phyloP scores from a whole-genome alignment of 1,139 yeast species.

The Yamadazyma songkhlaensis region DNA sequence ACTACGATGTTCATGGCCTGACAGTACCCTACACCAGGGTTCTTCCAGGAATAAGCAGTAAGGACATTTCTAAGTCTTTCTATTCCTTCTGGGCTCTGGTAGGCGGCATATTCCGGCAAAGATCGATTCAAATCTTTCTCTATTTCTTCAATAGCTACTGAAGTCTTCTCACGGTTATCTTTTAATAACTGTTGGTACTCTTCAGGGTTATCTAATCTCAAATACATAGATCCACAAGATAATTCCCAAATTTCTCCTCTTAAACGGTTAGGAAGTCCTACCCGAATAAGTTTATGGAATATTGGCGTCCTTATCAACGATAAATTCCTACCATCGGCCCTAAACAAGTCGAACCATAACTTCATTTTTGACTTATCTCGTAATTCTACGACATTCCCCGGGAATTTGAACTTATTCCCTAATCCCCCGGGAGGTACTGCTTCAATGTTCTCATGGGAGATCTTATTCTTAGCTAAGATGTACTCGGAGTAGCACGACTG shows the following conservation, averaged over 20 bases:
- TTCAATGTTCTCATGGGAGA: constrained; percentile 42
- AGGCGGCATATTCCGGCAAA: constrained; percentile 93
- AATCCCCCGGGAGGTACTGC: constrained; percentile 79
- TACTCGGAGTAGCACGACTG: constrained; percentile 84
- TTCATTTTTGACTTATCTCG: constrained; percentile 86
- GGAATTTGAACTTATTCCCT: constrained; percentile 79
- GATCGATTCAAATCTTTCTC: constrained; percentile 95
- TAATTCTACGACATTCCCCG: constrained; percentile 78
- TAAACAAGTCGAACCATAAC: constrained; percentile 88
- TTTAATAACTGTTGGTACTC: constrained; percentile 58
- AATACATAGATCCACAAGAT: constrained; percentile 80
- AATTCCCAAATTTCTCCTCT: constrained; percentile 98
- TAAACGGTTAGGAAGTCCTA: constrained; percentile 87
- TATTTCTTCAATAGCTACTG: constrained; percentile 91
- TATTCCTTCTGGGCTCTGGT: constrained; percentile 84
- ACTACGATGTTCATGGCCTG: constrained; percentile 99
- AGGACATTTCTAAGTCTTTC: constrained; percentile 79
- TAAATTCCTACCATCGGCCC: constrained; percentile 80
- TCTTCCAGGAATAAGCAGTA: constrained; percentile 94
- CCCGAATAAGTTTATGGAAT: constrained; percentile 79
- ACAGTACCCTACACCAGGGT: constrained; percentile 96
- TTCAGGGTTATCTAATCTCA: constrained; percentile 60
- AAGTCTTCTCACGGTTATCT: constrained; percentile 58
- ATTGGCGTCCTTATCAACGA: constrained; percentile 71
- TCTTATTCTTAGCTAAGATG: constrained; percentile 59